Conservation (phyloP, 1,139 yeast genomes). For the Taphrina deformans region DNA sequence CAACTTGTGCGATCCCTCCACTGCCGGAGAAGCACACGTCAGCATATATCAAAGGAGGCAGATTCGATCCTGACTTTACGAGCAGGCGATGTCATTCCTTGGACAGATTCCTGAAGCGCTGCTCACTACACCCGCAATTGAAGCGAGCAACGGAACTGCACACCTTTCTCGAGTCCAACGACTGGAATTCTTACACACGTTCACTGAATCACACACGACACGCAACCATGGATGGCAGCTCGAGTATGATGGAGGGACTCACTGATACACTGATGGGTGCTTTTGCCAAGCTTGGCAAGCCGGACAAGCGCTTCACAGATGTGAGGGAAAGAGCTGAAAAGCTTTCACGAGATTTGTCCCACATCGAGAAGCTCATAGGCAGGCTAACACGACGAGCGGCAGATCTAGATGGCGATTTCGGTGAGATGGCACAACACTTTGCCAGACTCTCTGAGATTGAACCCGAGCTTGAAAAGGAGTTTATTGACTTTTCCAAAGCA, state of each 20-base stretch:
- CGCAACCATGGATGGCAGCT: slow-evolving; percentile 37
- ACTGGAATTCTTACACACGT: slow-evolving; percentile 79
- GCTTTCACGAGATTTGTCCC: slow-evolving; percentile 75
- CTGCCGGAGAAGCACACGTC: slow-evolving; percentile 78
- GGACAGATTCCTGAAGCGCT: slow-evolving; percentile 69
- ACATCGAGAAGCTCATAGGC: slow-evolving; percentile 74
- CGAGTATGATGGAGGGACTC: slow-evolving; percentile 57
- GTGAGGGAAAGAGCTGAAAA: slow-evolving; percentile 80
- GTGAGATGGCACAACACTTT: slow-evolving; percentile 68
- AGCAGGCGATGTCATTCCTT: slow-evolving; percentile 79
- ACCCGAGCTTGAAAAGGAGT: slow-evolving; percentile 52
- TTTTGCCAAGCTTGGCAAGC: slow-evolving; percentile 73
- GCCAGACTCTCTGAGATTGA: slow-evolving; percentile 64
- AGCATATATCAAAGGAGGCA: slow-evolving; percentile 92
- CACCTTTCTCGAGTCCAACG: slow-evolving; percentile 74
- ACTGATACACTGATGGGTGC: slow-evolving; percentile 92
- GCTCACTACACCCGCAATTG: slow-evolving; percentile 71
- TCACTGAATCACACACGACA: slow-evolving; percentile 46
- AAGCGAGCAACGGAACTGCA: slow-evolving; percentile 70
- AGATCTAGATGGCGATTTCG: slow-evolving; percentile 71
- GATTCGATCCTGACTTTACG: slow-evolving; percentile 78
- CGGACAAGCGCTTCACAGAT: slow-evolving; percentile 76
- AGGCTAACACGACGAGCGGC: slow-evolving; percentile 72
- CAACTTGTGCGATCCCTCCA: slow-evolving; percentile 87
- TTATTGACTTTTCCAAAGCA: slow-evolving; percentile 57